These are phyloP conservation scores for Eucalyptus rudis DNA, from an alignment of 345 rosid species.

Conservation along the genomic window DNA sequence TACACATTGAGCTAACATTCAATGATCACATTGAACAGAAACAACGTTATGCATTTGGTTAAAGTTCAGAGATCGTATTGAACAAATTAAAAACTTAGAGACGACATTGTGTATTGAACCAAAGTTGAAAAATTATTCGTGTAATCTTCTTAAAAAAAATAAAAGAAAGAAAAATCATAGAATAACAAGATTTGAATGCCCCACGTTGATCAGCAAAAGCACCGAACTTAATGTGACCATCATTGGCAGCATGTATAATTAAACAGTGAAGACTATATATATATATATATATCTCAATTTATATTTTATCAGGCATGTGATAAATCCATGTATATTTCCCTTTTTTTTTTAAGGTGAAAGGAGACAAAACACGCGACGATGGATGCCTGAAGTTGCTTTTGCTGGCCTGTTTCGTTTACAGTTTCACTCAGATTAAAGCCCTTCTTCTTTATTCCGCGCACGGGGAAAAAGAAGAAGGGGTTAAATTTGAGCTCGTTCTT, in stretches of 20 bases:
- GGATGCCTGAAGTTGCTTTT: neutral
- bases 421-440: neutral
- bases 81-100: too few relatives aligned
- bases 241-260: neutral
- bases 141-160: neutral
- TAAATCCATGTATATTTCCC: neutral
- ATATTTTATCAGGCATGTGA: neutral
- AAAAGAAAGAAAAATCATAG: neutral
- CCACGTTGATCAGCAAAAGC: neutral
- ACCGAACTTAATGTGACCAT: neutral
- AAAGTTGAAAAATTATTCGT: neutral
- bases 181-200: neutral
- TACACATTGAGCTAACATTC: too few relatives aligned
- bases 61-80: fast-evolving
- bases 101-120: neutral
- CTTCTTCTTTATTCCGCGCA: neutral
- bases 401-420: neutral
- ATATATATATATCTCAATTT: neutral
- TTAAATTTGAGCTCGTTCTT: neutral
- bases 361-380: neutral
- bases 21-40: fast-evolving
- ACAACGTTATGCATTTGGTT: too few relatives aligned
- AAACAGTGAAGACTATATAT: neutral
- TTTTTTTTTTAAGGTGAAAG: neutral
- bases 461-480: neutral